phyloP scores from a whole-genome alignment of 768 basidiomycete species.

The Naganishia onofrii region DNA sequence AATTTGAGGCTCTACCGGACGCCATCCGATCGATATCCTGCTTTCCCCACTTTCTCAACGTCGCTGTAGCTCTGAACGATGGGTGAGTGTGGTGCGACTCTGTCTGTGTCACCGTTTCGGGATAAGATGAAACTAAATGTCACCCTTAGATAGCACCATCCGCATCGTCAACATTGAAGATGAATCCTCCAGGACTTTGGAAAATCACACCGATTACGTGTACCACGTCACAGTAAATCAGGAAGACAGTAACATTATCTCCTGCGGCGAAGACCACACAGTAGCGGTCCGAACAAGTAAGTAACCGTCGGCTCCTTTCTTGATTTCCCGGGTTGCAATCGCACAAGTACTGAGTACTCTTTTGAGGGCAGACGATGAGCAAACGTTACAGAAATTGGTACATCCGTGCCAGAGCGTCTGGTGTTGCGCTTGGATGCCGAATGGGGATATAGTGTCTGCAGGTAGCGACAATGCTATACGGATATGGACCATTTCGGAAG shows the following conservation, averaged over 20 bases:
- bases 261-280: constrained; percentile 49
- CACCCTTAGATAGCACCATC: constrained; percentile 33
- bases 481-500: constrained; percentile 38
- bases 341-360: background rate
- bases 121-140: background rate
- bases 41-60: constrained; percentile 31
- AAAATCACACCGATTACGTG: constrained; percentile 46
- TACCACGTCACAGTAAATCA: constrained; percentile 36
- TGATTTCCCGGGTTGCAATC: background rate
- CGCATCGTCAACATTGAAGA: constrained; percentile 39
- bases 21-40: constrained; percentile 41
- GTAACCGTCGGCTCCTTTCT: constrained; percentile 6
- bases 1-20: constrained; percentile 39
- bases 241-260: constrained; percentile 29
- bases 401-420: constrained; percentile 51
- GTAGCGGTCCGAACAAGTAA: constrained; percentile 15
- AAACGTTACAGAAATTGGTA: constrained; percentile 35
- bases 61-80: constrained; percentile 45
- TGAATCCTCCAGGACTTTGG: constrained; percentile 30
- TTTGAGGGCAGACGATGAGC: constrained; percentile 29
- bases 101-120: background rate
- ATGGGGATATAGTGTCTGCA: constrained; percentile 48
- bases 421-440: constrained; percentile 42
- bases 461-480: constrained; percentile 43
- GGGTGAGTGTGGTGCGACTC: constrained; percentile 34